A percentile compares a stretch with the other conserved stretches of the same genome.
phyloP scores from a whole-genome alignment of 306 rosid species.

The Comarum palustre region DNA sequence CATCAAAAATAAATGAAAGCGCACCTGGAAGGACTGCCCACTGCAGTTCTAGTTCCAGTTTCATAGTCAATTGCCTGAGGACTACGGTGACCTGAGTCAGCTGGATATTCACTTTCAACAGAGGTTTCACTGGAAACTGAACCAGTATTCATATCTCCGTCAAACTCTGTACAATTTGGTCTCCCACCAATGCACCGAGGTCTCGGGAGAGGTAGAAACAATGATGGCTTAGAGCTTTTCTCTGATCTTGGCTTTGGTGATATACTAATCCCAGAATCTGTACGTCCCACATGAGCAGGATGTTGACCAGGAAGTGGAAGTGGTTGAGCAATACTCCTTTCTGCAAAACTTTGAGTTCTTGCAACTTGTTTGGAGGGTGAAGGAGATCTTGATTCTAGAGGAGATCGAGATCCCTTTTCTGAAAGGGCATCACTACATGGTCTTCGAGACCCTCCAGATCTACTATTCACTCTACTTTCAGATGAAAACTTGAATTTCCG shows the following conservation, averaged over 20 bases:
- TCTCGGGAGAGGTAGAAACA: slow-evolving; percentile 67
- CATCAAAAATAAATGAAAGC: slow-evolving; percentile 17
- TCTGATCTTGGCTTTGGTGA: slow-evolving; percentile 57
- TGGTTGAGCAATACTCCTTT: slow-evolving; percentile 82
- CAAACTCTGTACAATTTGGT: slow-evolving; percentile 64
- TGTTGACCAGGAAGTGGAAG: slow-evolving; percentile 86
- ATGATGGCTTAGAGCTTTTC: slow-evolving; percentile 57
- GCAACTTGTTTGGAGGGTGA: slow-evolving; percentile 83
- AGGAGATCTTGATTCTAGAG: slow-evolving; percentile 72
- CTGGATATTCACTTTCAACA: slow-evolving; percentile 72
- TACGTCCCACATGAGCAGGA: slow-evolving; percentile 65
- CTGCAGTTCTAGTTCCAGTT: slow-evolving; percentile 64
- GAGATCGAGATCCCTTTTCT: slow-evolving; percentile 76
- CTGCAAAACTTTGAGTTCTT: slow-evolving; percentile 94
- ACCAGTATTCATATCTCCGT: slow-evolving; percentile 64
- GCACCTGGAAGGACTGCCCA: slow-evolving; percentile 80
- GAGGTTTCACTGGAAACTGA: slow-evolving; percentile 73
- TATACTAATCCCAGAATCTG: slow-evolving; percentile 76
- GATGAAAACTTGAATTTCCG: slow-evolving; percentile 69
- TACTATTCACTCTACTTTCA: slow-evolving; percentile 56
- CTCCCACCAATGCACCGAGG: slow-evolving; percentile 66
- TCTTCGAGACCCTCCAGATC: slow-evolving; percentile 63
- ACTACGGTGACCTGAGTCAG: slow-evolving; percentile 65
- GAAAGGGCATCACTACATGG: slow-evolving; percentile 74
- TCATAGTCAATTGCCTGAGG: slow-evolving; percentile 69